Conservation (phyloP, 1,284 basidiomycete species). For the Ustilago cynodontis region DNA sequence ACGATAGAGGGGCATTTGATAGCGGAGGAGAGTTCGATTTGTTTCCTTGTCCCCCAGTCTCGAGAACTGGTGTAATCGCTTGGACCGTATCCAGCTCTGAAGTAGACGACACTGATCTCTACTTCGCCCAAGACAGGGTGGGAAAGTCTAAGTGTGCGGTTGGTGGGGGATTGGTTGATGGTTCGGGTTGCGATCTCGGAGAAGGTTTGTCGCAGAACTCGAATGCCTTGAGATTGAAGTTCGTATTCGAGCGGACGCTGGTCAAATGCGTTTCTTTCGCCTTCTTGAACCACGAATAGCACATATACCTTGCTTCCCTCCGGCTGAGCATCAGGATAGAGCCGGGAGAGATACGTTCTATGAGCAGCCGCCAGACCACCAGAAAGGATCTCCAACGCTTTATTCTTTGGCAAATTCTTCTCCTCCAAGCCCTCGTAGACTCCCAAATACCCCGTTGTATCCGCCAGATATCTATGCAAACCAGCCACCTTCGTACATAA, state of each 20-base stretch:
- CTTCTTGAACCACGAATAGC: constrained; percentile 88
- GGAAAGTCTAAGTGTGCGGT: constrained; percentile 10
- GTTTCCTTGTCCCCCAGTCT: constrained; percentile 79
- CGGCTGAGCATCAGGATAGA: background rate
- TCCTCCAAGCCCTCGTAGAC: constrained; percentile 77
- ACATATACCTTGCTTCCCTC: constrained; percentile 71
- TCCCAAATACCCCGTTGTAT: constrained; percentile 25
- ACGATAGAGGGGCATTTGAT: constrained; percentile 94
- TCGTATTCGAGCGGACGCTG: constrained; percentile 90
- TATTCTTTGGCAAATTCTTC: constrained; percentile 80
- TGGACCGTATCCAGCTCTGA: constrained; percentile 87
- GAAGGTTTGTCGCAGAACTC: constrained; percentile 54
- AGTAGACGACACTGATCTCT: constrained; percentile 88
- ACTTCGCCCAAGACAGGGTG: constrained; percentile 59
- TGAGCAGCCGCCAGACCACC: constrained; percentile 85
- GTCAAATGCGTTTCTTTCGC: constrained; percentile 96
- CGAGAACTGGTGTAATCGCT: constrained; percentile 79
- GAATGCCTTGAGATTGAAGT: constrained; percentile 75
- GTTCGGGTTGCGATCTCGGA: constrained; percentile 40
- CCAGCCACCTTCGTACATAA: constrained; percentile 81
- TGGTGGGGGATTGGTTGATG: constrained; percentile 5
- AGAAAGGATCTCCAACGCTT: constrained; percentile 79
- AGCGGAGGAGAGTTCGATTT: constrained; percentile 82
- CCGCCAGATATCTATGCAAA: constrained; percentile 75
- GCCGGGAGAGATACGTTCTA: constrained; percentile 75